These are phyloP conservation scores for Aspergillus alliaceus DNA, from an alignment of 2,329 filamentous ascomycete species.

Conservation along the genomic window DNA sequence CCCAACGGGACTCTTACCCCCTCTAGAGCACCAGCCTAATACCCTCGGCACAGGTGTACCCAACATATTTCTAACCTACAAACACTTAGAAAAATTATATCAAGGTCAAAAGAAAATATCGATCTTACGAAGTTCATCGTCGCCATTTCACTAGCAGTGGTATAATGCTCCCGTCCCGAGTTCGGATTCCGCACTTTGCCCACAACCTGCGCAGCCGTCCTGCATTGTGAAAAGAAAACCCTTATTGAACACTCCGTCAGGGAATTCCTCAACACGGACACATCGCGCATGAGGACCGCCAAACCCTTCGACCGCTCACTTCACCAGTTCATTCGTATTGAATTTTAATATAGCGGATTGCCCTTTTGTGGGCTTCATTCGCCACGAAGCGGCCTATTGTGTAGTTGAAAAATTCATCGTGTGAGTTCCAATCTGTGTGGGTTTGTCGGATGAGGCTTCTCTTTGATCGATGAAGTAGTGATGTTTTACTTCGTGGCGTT, in stretches of 20 bases:
- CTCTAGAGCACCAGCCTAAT: slow-evolving; percentile 12
- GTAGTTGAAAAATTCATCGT: slow-evolving; percentile 13
- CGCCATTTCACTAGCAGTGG: slow-evolving; percentile 22
- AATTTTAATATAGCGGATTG: slow-evolving; percentile 18
- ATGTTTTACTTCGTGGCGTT: no score
- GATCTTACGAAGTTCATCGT: slow-evolving; percentile 21
- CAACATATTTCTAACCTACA: slow-evolving; percentile 16
- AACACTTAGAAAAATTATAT: slow-evolving; percentile 4
- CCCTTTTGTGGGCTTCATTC: slow-evolving; percentile 19
- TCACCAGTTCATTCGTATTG: slow-evolving; percentile 14
- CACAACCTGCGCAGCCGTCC: slow-evolving; percentile 18
- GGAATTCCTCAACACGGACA: slow-evolving; percentile 14
- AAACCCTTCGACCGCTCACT: slow-evolving; percentile 11
- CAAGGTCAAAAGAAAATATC: background rate
- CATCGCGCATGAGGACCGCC: slow-evolving; percentile 7
- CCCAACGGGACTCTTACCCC: slow-evolving; percentile 4
- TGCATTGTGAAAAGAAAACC: slow-evolving; percentile 20
- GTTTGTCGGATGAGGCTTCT: no score
- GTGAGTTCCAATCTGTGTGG: no score
- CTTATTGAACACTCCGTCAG: slow-evolving; percentile 21
- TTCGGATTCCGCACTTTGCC: slow-evolving; percentile 23
- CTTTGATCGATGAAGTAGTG: no score
- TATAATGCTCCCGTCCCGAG: slow-evolving; percentile 16
- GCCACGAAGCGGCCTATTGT: slow-evolving; percentile 18
- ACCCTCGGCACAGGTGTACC: slow-evolving; percentile 12